phyloP scores from a whole-genome alignment of 2,329 filamentous ascomycete species.

The Diaporthe destruens region DNA sequence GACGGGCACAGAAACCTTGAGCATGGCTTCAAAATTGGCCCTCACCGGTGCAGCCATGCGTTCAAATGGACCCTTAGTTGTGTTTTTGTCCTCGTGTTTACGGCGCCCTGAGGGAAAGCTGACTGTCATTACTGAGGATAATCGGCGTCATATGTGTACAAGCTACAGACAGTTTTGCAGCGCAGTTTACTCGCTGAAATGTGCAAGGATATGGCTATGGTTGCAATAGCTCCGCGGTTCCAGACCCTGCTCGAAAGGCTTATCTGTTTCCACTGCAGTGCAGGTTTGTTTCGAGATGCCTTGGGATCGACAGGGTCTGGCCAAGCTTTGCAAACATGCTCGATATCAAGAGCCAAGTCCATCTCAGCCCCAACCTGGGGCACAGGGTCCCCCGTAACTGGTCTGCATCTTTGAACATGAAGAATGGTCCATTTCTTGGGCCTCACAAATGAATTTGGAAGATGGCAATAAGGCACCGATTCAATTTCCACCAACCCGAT shows the following conservation, averaged over 20 bases:
- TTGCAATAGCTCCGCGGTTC: not conserved
- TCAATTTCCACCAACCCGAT: conserved; percentile 23
- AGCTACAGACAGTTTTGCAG: not conserved
- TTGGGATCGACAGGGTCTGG: conserved; percentile 23
- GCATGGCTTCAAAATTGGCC: not conserved
- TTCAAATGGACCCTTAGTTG: not conserved
- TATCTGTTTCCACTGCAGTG: conserved; percentile 10
- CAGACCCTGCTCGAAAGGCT: not conserved
- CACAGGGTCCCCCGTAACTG: not conserved
- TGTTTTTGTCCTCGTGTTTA: not conserved
- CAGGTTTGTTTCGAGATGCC: not conserved
- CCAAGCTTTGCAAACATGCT: conserved; percentile 15
- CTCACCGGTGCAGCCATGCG: not conserved
- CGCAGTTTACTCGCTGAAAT: not conserved
- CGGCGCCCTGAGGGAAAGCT: not conserved
- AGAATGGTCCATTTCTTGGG: conserved; percentile 7
- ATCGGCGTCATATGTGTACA: not conserved
- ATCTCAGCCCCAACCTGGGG: conserved; percentile 3
- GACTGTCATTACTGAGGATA: conserved; percentile 22
- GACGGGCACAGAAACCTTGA: not conserved
- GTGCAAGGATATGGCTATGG: not conserved
- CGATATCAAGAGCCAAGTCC: conserved; percentile 4
- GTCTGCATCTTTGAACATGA: not conserved
- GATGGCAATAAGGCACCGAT: conserved; percentile 1
- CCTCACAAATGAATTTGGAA: conserved; percentile 25